Conservation (phyloP, 148 eudicot species). For the Rhododendron henanense region DNA sequence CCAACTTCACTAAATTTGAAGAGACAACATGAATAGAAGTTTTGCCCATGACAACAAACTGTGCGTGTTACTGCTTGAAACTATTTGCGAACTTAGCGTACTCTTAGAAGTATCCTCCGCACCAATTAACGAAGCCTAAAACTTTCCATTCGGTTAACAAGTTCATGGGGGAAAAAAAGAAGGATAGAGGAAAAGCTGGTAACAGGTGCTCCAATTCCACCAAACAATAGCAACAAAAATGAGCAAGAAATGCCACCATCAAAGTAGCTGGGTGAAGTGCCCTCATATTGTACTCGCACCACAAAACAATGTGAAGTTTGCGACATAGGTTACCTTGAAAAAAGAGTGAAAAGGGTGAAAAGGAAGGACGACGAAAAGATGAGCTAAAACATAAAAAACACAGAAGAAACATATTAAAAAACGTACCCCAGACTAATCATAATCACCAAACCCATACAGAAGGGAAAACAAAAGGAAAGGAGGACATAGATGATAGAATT, state of each 20-base stretch:
- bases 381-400: neutral
- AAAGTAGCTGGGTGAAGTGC: neutral
- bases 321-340: neutral
- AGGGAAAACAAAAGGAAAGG: neutral
- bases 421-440: neutral
- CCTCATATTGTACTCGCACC: neutral
- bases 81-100: neutral
- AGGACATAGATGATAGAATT: neutral
- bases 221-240: neutral
- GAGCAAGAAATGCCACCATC: constrained; percentile 3
- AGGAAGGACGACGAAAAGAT: neutral
- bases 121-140: neutral
- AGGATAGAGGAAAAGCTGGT: neutral
- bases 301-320: neutral
- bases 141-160: neutral
- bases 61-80: neutral
- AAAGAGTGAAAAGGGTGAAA: neutral
- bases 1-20: neutral
- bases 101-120: neutral
- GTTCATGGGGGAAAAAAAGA: neutral
- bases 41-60: neutral
- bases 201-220: neutral
- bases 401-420: neutral
- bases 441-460: neutral
- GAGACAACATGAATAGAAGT: neutral